These are phyloP conservation scores for Fallopia convolvulus DNA, from an alignment of 148 eudicot genomes.

Conservation along the genomic window DNA sequence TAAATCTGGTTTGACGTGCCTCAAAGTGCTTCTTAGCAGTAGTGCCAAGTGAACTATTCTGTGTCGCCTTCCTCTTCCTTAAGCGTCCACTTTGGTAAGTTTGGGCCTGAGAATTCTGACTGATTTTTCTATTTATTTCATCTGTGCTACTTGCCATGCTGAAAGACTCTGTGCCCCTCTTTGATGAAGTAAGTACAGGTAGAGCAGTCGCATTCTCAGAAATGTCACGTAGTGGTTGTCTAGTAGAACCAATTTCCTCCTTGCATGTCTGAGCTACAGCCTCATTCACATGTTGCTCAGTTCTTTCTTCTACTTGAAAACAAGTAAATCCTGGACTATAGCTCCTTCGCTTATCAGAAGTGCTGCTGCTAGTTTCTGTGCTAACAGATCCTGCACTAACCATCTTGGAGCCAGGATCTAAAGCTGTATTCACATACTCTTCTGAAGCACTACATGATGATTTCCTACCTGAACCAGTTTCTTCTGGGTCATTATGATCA, in stretches of 20 bases:
- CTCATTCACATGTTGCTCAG: slow-evolving; percentile 11
- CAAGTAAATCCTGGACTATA: slow-evolving; percentile 67
- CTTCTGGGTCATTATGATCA: slow-evolving; percentile 25
- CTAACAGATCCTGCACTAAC: not conserved
- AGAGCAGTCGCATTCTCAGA: slow-evolving; percentile 19
- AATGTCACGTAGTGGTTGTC: slow-evolving; percentile 45
- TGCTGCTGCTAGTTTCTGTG: slow-evolving; percentile 15
- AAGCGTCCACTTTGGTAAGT: slow-evolving; percentile 23
- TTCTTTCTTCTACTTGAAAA: slow-evolving; percentile 58
- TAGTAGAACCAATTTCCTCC: slow-evolving; percentile 18
- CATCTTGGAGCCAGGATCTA: slow-evolving; percentile 1
- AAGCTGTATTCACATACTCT: not conserved
- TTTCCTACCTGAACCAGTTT: slow-evolving; percentile 14
- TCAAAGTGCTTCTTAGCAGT: slow-evolving; percentile 39
- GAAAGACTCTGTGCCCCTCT: slow-evolving; percentile 35
- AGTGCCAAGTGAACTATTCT: slow-evolving; percentile 32
- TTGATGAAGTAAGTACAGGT: slow-evolving; percentile 26
- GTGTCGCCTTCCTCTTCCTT: slow-evolving; percentile 42
- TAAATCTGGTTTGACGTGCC: slow-evolving; percentile 34
- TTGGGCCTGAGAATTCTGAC: slow-evolving; percentile 24
- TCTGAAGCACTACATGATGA: slow-evolving; percentile 2
- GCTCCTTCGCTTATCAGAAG: slow-evolving; percentile 52
- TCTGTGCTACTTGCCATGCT: slow-evolving; percentile 25
- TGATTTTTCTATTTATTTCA: slow-evolving; percentile 32
- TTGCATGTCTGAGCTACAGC: not conserved